Conservation (phyloP, 2,329 filamentous ascomycete species). For the Penicillium griseofulvum region DNA sequence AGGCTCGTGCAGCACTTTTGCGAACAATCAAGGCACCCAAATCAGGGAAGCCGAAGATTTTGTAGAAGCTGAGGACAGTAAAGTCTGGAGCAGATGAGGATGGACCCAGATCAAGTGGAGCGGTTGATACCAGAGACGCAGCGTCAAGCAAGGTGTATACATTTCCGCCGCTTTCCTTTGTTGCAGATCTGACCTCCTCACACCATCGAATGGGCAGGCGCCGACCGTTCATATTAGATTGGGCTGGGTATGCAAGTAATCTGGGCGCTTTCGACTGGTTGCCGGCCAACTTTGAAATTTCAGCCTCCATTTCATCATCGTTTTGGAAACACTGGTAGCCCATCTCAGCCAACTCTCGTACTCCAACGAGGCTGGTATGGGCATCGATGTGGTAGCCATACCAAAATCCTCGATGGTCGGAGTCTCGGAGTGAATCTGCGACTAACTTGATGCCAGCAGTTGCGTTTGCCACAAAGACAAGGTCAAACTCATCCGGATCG, state of each 20-base stretch:
- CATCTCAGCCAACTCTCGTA: conserved; percentile 65
- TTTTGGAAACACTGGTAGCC: conserved; percentile 63
- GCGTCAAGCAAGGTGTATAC: conserved; percentile 76
- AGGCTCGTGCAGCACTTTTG: conserved; percentile 63
- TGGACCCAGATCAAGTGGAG: conserved; percentile 68
- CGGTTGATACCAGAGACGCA: conserved; percentile 75
- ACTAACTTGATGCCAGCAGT: conserved; percentile 89
- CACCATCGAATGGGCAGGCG: conserved; percentile 72
- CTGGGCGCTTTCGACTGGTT: conserved; percentile 22
- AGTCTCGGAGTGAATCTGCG: conserved; percentile 69
- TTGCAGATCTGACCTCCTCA: conserved; percentile 43
- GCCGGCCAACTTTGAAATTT: conserved; percentile 52
- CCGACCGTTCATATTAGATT: conserved; percentile 88
- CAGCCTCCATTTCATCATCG: conserved; percentile 62
- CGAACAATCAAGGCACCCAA: conserved; percentile 81
- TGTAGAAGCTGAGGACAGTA: conserved; percentile 83
- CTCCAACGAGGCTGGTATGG: conserved; percentile 84
- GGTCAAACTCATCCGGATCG: conserved; percentile 75
- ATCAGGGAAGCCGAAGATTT: conserved; percentile 97
- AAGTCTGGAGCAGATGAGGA: conserved; percentile 71
- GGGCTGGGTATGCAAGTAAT: conserved; percentile 80
- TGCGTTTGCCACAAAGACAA: conserved; percentile 89
- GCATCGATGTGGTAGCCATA: conserved; percentile 81
- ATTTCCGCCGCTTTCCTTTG: conserved; percentile 31
- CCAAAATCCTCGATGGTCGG: conserved; percentile 64